These are phyloP conservation scores for Neofusicoccum ribis DNA, from an alignment of 2,329 filamentous ascomycete genomes.

Conservation along the genomic window DNA sequence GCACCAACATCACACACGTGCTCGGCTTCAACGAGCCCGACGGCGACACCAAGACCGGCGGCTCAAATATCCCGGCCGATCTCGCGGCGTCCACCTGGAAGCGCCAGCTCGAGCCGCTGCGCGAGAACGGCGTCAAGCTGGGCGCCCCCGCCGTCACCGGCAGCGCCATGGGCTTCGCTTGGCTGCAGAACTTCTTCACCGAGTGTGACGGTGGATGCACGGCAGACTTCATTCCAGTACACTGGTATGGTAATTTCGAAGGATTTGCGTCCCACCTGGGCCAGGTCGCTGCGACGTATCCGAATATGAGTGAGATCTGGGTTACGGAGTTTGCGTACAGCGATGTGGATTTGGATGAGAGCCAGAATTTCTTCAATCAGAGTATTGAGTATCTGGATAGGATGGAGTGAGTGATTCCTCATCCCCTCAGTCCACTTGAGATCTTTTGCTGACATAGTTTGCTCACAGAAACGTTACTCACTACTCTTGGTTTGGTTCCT, in stretches of 20 bases:
- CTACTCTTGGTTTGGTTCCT: conserved; percentile 77
- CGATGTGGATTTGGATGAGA: conserved; percentile 56
- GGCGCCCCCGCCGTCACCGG: conserved; percentile 73
- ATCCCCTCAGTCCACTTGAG: neutral
- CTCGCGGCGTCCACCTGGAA: conserved; percentile 70
- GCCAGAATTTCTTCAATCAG: conserved; percentile 68
- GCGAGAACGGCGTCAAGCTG: conserved; percentile 62
- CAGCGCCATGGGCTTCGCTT: conserved; percentile 59
- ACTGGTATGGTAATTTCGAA: conserved; percentile 65
- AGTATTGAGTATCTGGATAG: conserved; percentile 67
- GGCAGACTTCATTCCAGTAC: conserved; percentile 53
- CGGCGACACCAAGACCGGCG: conserved; percentile 55
- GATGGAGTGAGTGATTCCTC: neutral
- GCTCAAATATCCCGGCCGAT: conserved; percentile 61
- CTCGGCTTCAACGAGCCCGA: conserved; percentile 83
- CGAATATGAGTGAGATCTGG: conserved; percentile 63
- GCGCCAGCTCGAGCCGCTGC: conserved; percentile 68
- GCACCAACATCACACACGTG: conserved; percentile 61
- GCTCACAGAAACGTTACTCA: conserved; percentile 55
- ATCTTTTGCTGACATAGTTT: neutral
- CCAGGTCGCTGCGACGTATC: conserved; percentile 52
- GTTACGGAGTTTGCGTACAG: conserved; percentile 73
- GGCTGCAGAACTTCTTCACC: conserved; percentile 66
- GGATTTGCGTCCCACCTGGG: conserved; percentile 68
- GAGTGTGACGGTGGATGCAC: conserved; percentile 54